Conservation (phyloP, 768 basidiomycete species). For the Kwoniella sp. region DNA sequence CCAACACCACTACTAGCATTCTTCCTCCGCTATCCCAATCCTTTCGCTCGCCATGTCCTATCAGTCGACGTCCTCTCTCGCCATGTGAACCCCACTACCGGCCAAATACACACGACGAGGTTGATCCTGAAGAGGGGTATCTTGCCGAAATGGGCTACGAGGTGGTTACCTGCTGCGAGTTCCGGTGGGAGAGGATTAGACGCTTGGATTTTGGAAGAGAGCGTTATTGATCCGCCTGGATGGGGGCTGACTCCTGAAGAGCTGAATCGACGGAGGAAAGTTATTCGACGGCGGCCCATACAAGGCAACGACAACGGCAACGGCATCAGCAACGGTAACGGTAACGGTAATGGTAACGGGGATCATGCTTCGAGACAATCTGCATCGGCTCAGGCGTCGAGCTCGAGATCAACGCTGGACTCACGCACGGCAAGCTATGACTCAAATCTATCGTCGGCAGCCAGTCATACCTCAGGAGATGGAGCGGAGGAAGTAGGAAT, state of each 20-base stretch:
- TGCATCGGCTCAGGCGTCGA: background rate
- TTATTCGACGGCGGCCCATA: too few species aligned
- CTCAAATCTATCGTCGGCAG: too few species aligned
- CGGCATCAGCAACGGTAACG: background rate
- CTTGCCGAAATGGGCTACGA: slow-evolving; percentile 88
- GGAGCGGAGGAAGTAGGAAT: too few species aligned
- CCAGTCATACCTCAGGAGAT: too few species aligned
- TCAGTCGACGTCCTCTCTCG: slow-evolving; percentile 95
- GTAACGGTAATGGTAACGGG: too few species aligned
- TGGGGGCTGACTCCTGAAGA: slow-evolving; percentile 58
- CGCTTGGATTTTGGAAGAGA: slow-evolving; percentile 93
- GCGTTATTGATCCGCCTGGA: slow-evolving; percentile 82
- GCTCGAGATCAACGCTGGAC: background rate
- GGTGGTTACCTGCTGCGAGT: slow-evolving; percentile 62
- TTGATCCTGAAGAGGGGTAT: slow-evolving; percentile 89
- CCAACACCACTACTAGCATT: slow-evolving; percentile 88
- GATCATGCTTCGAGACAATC: too few species aligned
- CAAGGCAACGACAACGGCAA: too few species aligned
- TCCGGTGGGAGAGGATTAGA: slow-evolving; percentile 70
- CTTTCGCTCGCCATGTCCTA: slow-evolving; percentile 87
- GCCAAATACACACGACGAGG: slow-evolving; percentile 79
- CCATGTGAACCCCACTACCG: slow-evolving; percentile 65
- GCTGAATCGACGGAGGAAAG: background rate
- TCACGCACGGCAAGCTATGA: background rate
- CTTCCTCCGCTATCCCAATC: slow-evolving; percentile 94